Evolutionary conservation across 257 asterid species (phyloP), one percentile per base, ranked within the genome.

Genomic region (Phtheirospermum japonicum): DNA sequence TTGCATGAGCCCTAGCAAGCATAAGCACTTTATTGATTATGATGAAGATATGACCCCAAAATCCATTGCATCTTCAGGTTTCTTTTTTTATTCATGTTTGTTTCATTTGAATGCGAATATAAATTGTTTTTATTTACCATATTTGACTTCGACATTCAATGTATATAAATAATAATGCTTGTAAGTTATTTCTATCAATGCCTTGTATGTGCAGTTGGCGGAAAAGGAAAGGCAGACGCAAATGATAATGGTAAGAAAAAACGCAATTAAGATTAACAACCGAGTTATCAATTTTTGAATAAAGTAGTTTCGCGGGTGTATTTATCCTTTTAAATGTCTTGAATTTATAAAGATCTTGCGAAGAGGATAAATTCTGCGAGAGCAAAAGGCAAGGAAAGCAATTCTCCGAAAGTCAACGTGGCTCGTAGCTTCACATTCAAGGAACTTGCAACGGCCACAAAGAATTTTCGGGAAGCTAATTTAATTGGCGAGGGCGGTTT

Each of bases 401-500:
- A 40, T 34, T 40, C 53, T 6, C 64, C 32, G 36, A 73, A 64
- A 65, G 67, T 74, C 26, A 74, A 70, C 67, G 77, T 68, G 26
- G 98, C 95, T 6, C 76, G 80, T 7, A 82, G 86, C 83, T 88
- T 88, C 83, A 58, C 95, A 0, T 79, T 83, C 70, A 82, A 78
- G 73, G 98, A 90, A 63, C 91, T 90, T 1, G 80, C 85, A 12
- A 4, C 28, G 33, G 95, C 89, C 6, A 88, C 98, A 5, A 84
- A 84, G 74, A 82, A 84, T 67, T 90, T 90, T 31, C 70, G 69
- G 72, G 95, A 79, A 42, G 74, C 85, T 7, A 90, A 90, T 80
- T 53, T 85, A 80, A 79, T 91, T 3, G 98, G 98, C 4, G 98
- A 91, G 77, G 98, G 98, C 4, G 96, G 98, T 9, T 91, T 88